Evolutionary conservation across 257 asterid genomes (phyloP).

Genomic region (Solanum chiquidenum): DNA sequence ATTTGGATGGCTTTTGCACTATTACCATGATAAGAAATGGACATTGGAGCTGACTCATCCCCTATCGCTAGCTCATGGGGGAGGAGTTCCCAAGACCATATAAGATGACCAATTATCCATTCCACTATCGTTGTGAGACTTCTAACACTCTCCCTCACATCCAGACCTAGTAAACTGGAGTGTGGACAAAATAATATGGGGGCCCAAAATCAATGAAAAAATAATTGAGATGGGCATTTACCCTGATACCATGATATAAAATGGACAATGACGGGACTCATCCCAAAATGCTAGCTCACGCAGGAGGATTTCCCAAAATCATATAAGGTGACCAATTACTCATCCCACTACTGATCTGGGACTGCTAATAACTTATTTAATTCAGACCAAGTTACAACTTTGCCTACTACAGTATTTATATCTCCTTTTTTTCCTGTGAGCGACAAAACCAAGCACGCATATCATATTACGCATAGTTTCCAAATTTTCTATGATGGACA

Average conservation of each 20-base stretch:
- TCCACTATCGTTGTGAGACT: not conserved
- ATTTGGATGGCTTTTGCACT: not conserved
- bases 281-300: not conserved
- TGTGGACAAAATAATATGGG: not conserved
- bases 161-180: not conserved
- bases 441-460: not conserved
- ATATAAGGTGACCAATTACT: not conserved
- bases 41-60: not conserved
- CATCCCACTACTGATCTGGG: not conserved
- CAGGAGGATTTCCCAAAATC: not conserved
- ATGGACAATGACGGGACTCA: not conserved
- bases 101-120: not conserved
- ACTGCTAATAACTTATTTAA: not conserved
- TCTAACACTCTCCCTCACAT: not conserved
- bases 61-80: not conserved
- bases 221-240: not conserved
- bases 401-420: not conserved
- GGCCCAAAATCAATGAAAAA: not conserved
- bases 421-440: not conserved
- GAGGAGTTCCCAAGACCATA: not conserved
- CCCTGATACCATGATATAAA: not conserved
- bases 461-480: not conserved
- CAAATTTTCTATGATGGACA: not conserved
- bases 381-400: not conserved
- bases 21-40: not conserved